Conservation (phyloP, 192 early-diverging fungal species). For the Lobosporangium transversale region DNA sequence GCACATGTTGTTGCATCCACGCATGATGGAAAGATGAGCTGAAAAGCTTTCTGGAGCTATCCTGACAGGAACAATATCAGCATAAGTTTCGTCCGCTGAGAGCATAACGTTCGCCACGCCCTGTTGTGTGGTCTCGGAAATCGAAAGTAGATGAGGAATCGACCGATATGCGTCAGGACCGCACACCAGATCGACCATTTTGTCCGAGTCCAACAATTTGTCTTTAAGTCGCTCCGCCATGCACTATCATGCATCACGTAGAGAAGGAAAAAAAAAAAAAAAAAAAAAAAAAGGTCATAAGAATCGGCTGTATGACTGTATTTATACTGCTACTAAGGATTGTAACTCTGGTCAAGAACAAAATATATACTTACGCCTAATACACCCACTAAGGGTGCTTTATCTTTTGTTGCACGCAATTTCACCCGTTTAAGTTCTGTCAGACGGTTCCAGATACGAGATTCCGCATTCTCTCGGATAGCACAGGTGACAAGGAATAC, state of each 20-base stretch:
- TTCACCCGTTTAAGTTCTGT: slow-evolving; percentile 64
- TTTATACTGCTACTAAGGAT: too few relatives aligned
- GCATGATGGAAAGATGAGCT: slow-evolving; percentile 80
- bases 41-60: slow-evolving; percentile 70
- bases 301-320: too few relatives aligned
- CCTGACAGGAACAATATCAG: slow-evolving; percentile 79
- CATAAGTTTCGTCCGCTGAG: slow-evolving; percentile 83
- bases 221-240: slow-evolving; percentile 84
- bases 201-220: slow-evolving; percentile 73
- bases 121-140: slow-evolving; percentile 68
- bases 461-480: slow-evolving; percentile 82
- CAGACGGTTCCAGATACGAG: slow-evolving; percentile 75
- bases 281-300: neutral
- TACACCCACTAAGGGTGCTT: slow-evolving; percentile 77
- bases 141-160: slow-evolving; percentile 74
- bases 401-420: slow-evolving; percentile 62
- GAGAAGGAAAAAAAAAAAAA: too few relatives aligned
- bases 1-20: slow-evolving; percentile 88
- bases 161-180: slow-evolving; percentile 82
- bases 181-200: slow-evolving; percentile 79
- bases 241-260: too few relatives aligned
- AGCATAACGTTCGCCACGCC: slow-evolving; percentile 85
- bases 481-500: slow-evolving; percentile 83
- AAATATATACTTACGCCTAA: slow-evolving; percentile 61
- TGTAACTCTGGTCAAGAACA: too few relatives aligned